phyloP scores from a whole-genome alignment of 2,329 filamentous ascomycete genomes.

The Mariannaea elegans region DNA sequence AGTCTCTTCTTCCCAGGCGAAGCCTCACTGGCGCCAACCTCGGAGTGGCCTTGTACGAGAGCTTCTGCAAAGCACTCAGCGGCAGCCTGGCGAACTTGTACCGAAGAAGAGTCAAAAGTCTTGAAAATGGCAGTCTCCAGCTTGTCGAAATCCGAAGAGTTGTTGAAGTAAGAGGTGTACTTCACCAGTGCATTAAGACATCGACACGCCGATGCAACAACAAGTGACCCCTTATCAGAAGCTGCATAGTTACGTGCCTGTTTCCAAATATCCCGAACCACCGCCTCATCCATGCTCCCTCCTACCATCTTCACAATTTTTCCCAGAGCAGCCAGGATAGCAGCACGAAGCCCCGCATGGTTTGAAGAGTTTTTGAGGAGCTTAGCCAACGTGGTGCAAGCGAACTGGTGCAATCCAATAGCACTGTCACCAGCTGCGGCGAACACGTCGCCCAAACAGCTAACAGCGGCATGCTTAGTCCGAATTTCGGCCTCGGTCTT shows the following conservation, averaged over 20 bases:
- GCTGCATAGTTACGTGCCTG: conserved; percentile 80
- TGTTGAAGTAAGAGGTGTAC: conserved; percentile 84
- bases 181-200: conserved; percentile 79
- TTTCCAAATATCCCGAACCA: conserved; percentile 94
- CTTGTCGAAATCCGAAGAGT: conserved; percentile 89
- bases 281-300: conserved; percentile 80
- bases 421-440: conserved; percentile 93
- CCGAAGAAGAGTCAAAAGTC: conserved; percentile 79
- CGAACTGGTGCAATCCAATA: conserved; percentile 81
- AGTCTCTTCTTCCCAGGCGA: conserved; percentile 72
- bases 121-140: conserved; percentile 86
- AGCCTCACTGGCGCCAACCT: conserved; percentile 58
- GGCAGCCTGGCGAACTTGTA: conserved; percentile 82
- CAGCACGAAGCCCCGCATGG: conserved; percentile 83
- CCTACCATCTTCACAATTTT: conserved; percentile 81
- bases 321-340: conserved; percentile 77
- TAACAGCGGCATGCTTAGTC: conserved; percentile 86
- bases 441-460: conserved; percentile 89
- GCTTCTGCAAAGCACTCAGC: conserved; percentile 85
- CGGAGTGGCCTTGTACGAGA: conserved; percentile 78
- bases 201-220: conserved; percentile 80
- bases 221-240: conserved; percentile 83
- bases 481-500: conserved; percentile 79
- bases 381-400: conserved; percentile 77
- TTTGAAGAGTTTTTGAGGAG: conserved; percentile 80